phyloP scores from a whole-genome alignment of 2,329 filamentous ascomycete genomes.

The Apiospora saccharicola region DNA sequence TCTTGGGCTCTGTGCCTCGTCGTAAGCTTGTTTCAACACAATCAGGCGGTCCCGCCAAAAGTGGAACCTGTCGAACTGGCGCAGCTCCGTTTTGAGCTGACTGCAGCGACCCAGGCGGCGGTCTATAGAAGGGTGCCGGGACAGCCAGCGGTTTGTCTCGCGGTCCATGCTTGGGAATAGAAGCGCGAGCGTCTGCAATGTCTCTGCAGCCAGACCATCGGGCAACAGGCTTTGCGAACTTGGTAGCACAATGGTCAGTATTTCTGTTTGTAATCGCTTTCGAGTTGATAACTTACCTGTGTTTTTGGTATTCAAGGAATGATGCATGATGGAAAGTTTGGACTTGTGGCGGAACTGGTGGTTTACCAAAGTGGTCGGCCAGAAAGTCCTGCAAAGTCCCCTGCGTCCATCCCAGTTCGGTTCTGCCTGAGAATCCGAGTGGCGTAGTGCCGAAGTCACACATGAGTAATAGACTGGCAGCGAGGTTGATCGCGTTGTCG shows the following conservation, averaged over 20 bases:
- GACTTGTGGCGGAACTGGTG: constrained; percentile 49
- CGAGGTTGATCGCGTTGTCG: constrained; percentile 10
- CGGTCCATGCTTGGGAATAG: constrained; percentile 41
- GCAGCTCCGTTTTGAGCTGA: background rate
- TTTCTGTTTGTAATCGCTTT: too few relatives aligned
- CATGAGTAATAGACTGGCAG: constrained; percentile 24
- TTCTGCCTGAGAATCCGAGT: constrained; percentile 24
- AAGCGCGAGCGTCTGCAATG: constrained; percentile 45
- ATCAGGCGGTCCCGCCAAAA: background rate
- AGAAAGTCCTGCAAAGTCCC: constrained; percentile 30
- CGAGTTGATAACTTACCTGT: too few relatives aligned
- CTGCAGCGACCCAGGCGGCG: background rate
- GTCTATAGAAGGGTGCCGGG: background rate
- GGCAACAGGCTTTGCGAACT: constrained; percentile 38
- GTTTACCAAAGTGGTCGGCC: constrained; percentile 49
- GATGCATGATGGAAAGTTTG: constrained; percentile 50
- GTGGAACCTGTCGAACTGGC: background rate
- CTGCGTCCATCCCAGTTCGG: background rate
- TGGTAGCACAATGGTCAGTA: background rate
- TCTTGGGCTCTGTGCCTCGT: background rate
- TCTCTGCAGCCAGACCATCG: constrained; percentile 44
- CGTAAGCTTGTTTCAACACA: background rate
- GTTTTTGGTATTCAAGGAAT: constrained; percentile 42
- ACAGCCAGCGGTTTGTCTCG: background rate
- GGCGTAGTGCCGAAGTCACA: constrained; percentile 15